These are phyloP conservation scores for Daldinia sp. DNA, from an alignment of 2,329 filamentous ascomycete species.

Conservation along the genomic window DNA sequence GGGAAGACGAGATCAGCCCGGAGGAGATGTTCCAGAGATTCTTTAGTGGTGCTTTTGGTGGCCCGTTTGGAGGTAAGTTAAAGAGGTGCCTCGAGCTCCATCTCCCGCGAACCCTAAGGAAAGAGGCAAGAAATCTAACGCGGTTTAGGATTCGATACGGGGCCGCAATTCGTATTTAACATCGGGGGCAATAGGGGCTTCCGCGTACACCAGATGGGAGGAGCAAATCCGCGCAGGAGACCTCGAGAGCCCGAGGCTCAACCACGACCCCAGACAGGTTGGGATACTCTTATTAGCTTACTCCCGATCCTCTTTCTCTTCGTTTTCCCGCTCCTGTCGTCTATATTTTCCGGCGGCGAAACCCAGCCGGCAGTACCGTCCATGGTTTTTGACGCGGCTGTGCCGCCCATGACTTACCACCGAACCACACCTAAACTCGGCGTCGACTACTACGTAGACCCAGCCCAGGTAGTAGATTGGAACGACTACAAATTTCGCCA, in stretches of 20 bases:
- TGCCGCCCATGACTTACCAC: conserved; percentile 78
- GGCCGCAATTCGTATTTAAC: conserved; percentile 95
- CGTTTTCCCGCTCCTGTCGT: conserved; percentile 84
- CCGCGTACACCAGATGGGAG: conserved; percentile 95
- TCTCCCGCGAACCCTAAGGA: neutral
- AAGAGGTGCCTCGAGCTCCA: neutral
- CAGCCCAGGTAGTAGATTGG: conserved; percentile 78
- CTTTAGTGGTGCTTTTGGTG: conserved; percentile 82
- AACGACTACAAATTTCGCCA: conserved; percentile 75
- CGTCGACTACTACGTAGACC: conserved; percentile 88
- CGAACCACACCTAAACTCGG: conserved; percentile 78
- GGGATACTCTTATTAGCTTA: conserved; percentile 76
- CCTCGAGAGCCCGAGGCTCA: conserved; percentile 71
- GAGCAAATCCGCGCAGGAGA: conserved; percentile 78
- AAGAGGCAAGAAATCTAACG: conserved; percentile 23
- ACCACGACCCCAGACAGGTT: conserved; percentile 63
- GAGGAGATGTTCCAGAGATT: conserved; percentile 98
- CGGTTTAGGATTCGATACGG: conserved; percentile 74
- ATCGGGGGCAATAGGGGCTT: conserved; percentile 91
- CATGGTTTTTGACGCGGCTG: conserved; percentile 80
- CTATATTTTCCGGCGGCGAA: conserved; percentile 73
- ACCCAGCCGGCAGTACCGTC: conserved; percentile 70
- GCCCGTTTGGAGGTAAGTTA: conserved; percentile 71
- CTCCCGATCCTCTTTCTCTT: conserved; percentile 92
- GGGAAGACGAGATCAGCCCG: conserved; percentile 92